Percentiles rank a stretch among this genome's conserved stretches.
Conservation (phyloP, 306 rosid species). For the Malus fusca region DNA sequence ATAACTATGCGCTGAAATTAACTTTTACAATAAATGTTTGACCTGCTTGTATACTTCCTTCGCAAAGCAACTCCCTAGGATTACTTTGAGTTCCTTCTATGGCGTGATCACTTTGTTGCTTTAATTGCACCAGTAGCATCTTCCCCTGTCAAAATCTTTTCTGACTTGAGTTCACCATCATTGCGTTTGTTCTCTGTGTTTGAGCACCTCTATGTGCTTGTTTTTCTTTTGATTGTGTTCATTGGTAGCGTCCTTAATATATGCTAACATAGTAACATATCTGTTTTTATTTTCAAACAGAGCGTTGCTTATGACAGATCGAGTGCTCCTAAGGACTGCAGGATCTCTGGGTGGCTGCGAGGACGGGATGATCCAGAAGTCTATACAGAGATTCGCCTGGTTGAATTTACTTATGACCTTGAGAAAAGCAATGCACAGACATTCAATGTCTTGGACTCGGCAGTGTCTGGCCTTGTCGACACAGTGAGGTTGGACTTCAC, state of each 20-base stretch:
- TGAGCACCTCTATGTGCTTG: neutral
- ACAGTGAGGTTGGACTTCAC: slow-evolving; percentile 75
- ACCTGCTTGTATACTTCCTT: neutral
- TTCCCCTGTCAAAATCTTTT: neutral
- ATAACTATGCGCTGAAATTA: neutral
- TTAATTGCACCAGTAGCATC: neutral
- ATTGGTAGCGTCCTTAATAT: neutral
- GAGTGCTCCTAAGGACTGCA: slow-evolving; percentile 88
- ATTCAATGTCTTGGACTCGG: slow-evolving; percentile 39
- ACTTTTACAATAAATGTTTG: neutral
- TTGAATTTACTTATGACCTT: slow-evolving; percentile 75
- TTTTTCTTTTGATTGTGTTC: neutral
- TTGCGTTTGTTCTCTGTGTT: neutral
- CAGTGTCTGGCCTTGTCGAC: slow-evolving; percentile 40
- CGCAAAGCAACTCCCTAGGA: neutral
- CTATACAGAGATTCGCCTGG: slow-evolving; percentile 32
- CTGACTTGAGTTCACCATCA: neutral
- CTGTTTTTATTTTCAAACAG: slow-evolving; percentile 31
- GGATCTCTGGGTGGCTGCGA: slow-evolving; percentile 86
- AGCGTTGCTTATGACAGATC: slow-evolving; percentile 82
- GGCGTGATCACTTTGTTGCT: neutral
- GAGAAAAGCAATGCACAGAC: slow-evolving; percentile 98
- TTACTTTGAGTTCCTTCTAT: neutral
- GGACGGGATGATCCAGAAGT: slow-evolving; percentile 17
- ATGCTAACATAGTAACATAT: neutral